These are phyloP conservation scores for Arthrobotrys pseudoclavata DNA, from an alignment of 2,329 filamentous ascomycete genomes.

Conservation along the genomic window DNA sequence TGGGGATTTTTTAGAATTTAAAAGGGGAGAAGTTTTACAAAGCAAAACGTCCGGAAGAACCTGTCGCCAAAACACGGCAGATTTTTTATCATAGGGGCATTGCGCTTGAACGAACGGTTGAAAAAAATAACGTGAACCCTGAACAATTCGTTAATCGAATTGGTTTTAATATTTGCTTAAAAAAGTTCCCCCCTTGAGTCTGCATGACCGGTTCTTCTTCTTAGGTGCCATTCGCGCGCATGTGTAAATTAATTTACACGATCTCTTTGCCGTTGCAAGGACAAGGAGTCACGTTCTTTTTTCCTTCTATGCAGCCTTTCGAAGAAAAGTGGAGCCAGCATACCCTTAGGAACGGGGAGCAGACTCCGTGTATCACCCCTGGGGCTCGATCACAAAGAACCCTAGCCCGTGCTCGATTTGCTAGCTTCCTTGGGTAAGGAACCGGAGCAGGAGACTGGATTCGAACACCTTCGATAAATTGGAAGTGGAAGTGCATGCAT, in stretches of 20 bases:
- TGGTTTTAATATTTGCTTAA: slow-evolving; percentile 7
- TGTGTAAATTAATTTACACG: slow-evolving; percentile 55
- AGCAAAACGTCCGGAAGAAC: slow-evolving; percentile 26
- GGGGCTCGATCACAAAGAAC: slow-evolving; percentile 20
- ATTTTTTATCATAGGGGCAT: slow-evolving; percentile 36
- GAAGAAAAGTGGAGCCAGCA: slow-evolving; percentile 29
- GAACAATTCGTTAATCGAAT: slow-evolving; percentile 25
- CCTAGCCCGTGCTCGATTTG: slow-evolving; percentile 32
- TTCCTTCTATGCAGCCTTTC: slow-evolving; percentile 31
- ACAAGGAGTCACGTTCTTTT: slow-evolving; percentile 31
- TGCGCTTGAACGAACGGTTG: slow-evolving; percentile 54
- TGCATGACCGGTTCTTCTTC: slow-evolving; percentile 49
- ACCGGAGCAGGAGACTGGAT: slow-evolving; percentile 37
- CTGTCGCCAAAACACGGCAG: slow-evolving; percentile 56
- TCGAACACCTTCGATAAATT: slow-evolving; percentile 49
- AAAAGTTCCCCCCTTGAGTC: slow-evolving; percentile 43
- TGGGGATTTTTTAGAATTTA: slow-evolving; percentile 11
- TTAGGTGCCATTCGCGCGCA: slow-evolving; percentile 16
- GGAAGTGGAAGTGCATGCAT: slow-evolving; percentile 60
- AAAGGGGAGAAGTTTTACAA: slow-evolving; percentile 28
- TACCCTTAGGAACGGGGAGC: slow-evolving; percentile 25
- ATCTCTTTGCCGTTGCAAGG: slow-evolving; percentile 30
- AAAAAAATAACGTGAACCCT: slow-evolving; percentile 25
- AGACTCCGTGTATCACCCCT: slow-evolving; percentile 22
- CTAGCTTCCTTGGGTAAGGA: slow-evolving; percentile 48